Base-by-base conservation (phyloP, 2,329 filamentous ascomycete genomes). In the Celoporthe dispersa region DNA sequence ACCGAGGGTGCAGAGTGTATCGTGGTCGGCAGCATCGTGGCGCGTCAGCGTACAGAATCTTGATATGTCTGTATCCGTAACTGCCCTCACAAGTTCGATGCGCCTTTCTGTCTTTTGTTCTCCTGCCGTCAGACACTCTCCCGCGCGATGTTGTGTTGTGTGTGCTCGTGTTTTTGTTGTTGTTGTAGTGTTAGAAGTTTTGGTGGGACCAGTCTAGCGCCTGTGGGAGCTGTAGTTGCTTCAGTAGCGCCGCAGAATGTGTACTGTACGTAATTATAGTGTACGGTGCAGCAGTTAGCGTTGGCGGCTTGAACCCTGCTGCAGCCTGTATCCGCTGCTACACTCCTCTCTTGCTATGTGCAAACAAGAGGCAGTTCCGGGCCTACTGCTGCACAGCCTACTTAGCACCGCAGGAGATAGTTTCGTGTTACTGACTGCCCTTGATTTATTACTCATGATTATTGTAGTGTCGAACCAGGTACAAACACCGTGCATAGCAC, bases 1-100 rank as follows among this genome's bases (percentile, higher is more conserved):
- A 84, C 76, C 22, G 84, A 81, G 6, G 91, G 91, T 37, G 88
- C 82, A 2, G 81, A 81, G 64, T 84, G 84, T 61, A 92, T 87
- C 1, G 87, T 89, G 5, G 85, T 87, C 41, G 85, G 82, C 63
- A 85, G 76, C 82, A 84, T 84, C 35, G 71, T 70, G 69, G 22
- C 31, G n/a, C n/a, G 14, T 44, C 19, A 22, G 19, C 11, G n/a
- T 57, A 25, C 25, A 4, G 33, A n/a, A 55, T 28, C 28, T 28
- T 67, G 25, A 33, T 12, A 28, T 55, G 57, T 31, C 3, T 68
- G 39, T 44, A 6, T 22, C 16, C 64, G 61, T 71, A 72, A 71
- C 66, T 66, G 66, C 39, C 64, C 65, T 22, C 35, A 55, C 64
- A 48, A 62, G 64, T 12, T 41, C 53, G 39, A 60, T 16, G n/a